These are phyloP conservation scores for Balakata baccata DNA, from an alignment of 345 rosid genomes.

Conservation along the genomic window DNA sequence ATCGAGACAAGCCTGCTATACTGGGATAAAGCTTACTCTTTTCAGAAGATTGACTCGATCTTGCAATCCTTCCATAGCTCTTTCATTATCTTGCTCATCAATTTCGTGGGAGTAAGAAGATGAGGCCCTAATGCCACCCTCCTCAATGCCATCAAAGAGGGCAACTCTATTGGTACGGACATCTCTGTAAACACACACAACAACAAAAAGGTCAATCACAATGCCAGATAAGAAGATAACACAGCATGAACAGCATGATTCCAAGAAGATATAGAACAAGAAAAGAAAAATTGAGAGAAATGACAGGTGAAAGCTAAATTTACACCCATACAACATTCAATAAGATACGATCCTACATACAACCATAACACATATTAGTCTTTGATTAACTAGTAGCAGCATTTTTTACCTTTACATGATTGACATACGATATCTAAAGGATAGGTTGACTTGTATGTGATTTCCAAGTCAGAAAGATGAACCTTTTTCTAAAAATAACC, in stretches of 20 bases:
- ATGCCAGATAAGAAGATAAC: not conserved
- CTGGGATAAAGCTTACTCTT: conserved; percentile 52
- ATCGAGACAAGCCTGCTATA: not conserved
- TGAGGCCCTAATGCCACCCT: conserved; percentile 89
- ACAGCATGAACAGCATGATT: not conserved
- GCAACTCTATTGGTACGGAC: conserved; percentile 58
- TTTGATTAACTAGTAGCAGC: not conserved
- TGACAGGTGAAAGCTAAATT: not conserved
- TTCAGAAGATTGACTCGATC: conserved; percentile 82
- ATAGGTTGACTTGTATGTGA: not conserved
- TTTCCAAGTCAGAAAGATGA: not conserved
- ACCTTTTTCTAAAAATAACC: too few relatives aligned
- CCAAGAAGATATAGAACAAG: too few relatives aligned
- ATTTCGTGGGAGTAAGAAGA: conserved; percentile 85
- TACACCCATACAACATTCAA: not conserved
- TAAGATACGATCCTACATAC: not conserved
- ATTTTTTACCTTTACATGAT: not conserved
- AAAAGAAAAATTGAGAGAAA: not conserved
- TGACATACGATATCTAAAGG: not conserved
- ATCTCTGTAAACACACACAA: conserved; percentile 46
- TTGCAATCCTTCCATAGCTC: conserved; percentile 89
- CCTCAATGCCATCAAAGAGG: conserved; percentile 90
- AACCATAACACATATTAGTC: not conserved
- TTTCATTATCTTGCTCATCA: conserved; percentile 88
- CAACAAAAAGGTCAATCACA: not conserved